Conservation (phyloP, 1,284 basidiomycete genomes). For the Tilletia caries region DNA sequence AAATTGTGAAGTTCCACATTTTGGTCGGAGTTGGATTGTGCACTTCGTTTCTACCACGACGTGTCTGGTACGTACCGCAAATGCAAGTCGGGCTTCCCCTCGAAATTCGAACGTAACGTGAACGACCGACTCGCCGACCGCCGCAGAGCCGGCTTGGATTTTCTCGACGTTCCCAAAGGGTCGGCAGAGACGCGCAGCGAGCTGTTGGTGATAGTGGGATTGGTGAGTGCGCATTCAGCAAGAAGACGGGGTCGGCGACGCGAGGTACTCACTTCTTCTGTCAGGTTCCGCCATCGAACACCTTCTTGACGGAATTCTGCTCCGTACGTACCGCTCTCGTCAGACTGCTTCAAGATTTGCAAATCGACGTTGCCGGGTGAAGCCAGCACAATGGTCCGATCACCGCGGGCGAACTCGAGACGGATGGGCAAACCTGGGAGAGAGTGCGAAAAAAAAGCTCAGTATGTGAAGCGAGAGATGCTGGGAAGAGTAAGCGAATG, state of each 20-base stretch:
- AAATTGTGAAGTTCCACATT: background rate
- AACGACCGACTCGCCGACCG: background rate
- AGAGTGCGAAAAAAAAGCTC: background rate
- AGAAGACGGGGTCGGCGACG: background rate
- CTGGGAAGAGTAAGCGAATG: too few relatives aligned
- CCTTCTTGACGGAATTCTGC: background rate
- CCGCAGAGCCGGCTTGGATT: background rate
- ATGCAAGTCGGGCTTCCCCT: background rate
- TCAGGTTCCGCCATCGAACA: background rate
- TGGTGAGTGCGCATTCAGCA: background rate
- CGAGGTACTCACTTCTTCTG: background rate
- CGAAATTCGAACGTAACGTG: background rate
- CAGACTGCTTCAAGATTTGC: background rate
- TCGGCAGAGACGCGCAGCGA: background rate
- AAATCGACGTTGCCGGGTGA: constrained; percentile 7
- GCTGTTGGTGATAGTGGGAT: background rate
- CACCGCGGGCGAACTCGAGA: constrained; percentile 5
- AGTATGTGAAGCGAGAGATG: background rate
- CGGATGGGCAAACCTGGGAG: background rate
- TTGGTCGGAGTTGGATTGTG: background rate
- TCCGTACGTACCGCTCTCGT: background rate
- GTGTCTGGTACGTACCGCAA: background rate
- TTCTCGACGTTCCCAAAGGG: background rate
- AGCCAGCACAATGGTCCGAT: constrained; percentile 6
- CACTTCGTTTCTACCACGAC: background rate